Conservation (phyloP, 805 yeast species). For the Saccharomycopsis fermentans region DNA sequence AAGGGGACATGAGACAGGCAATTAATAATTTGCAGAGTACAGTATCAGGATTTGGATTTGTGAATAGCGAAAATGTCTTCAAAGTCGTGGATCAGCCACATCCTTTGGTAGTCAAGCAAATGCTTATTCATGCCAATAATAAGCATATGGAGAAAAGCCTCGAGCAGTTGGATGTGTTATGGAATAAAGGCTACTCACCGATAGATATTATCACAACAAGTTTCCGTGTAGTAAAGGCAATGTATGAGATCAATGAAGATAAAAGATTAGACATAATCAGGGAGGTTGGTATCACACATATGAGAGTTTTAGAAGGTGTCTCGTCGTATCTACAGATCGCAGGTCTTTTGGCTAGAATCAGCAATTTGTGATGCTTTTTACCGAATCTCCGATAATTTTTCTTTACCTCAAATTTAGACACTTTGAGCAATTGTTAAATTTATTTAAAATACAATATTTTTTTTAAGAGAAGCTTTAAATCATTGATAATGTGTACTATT, state of each 20-base stretch:
- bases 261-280: slow-evolving; percentile 66
- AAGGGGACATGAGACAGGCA: slow-evolving; percentile 99
- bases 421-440: too few relatives aligned
- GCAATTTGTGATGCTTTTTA: neutral
- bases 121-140: slow-evolving; percentile 41
- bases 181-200: slow-evolving; percentile 89
- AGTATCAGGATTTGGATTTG: slow-evolving; percentile 85
- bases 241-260: slow-evolving; percentile 59
- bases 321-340: slow-evolving; percentile 77
- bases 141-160: slow-evolving; percentile 56
- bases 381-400: neutral
- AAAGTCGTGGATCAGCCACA: slow-evolving; percentile 95
- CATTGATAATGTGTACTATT: too few relatives aligned
- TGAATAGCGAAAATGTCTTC: slow-evolving; percentile 87
- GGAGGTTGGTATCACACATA: slow-evolving; percentile 83
- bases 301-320: slow-evolving; percentile 91
- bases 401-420: too few relatives aligned
- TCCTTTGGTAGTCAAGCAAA: slow-evolving; percentile 70
- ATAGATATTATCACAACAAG: slow-evolving; percentile 87
- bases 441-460: too few relatives aligned
- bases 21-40: slow-evolving; percentile 89
- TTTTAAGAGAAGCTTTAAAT: too few relatives aligned
- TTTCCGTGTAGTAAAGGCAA: slow-evolving; percentile 75
- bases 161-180: slow-evolving; percentile 52
- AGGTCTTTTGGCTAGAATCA: slow-evolving; percentile 60